These are phyloP conservation scores for Lophiotrema nucula DNA, from an alignment of 495 filamentous ascomycete genomes.

Conservation along the genomic window DNA sequence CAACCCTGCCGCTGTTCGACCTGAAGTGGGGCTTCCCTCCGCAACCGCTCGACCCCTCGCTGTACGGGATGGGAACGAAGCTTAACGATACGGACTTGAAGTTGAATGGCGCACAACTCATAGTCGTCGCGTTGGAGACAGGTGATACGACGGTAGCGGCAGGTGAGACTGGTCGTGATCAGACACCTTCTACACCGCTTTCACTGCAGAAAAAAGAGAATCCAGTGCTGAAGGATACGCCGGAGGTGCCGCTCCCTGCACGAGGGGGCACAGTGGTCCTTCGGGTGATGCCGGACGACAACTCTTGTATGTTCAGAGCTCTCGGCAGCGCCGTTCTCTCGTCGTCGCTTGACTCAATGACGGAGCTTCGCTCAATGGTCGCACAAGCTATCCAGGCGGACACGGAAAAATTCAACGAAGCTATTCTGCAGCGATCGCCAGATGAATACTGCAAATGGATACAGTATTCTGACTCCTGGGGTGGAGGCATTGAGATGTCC, in stretches of 20 bases:
- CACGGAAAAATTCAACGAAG: slow-evolving; percentile 67
- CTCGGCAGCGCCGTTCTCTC: slow-evolving; percentile 75
- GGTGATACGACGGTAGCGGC: slow-evolving; percentile 32
- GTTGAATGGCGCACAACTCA: slow-evolving; percentile 78
- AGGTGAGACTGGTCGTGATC: neutral
- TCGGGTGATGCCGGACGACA: slow-evolving; percentile 96
- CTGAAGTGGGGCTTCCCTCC: slow-evolving; percentile 88
- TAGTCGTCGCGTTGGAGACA: slow-evolving; percentile 54
- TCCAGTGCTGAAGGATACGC: slow-evolving; percentile 57
- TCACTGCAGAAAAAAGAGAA: slow-evolving; percentile 43
- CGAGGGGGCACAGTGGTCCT: slow-evolving; percentile 69
- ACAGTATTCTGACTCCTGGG: slow-evolving; percentile 77
- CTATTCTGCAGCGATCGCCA: slow-evolving; percentile 67
- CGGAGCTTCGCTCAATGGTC: slow-evolving; percentile 74
- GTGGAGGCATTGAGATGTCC: slow-evolving; percentile 84
- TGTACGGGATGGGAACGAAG: slow-evolving; percentile 46
- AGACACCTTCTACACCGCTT: slow-evolving; percentile 34
- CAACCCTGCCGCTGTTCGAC: slow-evolving; percentile 58
- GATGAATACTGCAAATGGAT: slow-evolving; percentile 85
- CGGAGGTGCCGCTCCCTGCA: slow-evolving; percentile 63
- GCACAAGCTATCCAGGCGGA: slow-evolving; percentile 76
- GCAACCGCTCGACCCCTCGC: slow-evolving; percentile 62
- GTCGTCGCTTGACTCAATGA: slow-evolving; percentile 64
- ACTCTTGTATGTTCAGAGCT: slow-evolving; percentile 91
- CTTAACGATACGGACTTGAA: slow-evolving; percentile 61